Conservation (phyloP, 1,284 basidiomycete genomes). For the Amylostereum chailletii region DNA sequence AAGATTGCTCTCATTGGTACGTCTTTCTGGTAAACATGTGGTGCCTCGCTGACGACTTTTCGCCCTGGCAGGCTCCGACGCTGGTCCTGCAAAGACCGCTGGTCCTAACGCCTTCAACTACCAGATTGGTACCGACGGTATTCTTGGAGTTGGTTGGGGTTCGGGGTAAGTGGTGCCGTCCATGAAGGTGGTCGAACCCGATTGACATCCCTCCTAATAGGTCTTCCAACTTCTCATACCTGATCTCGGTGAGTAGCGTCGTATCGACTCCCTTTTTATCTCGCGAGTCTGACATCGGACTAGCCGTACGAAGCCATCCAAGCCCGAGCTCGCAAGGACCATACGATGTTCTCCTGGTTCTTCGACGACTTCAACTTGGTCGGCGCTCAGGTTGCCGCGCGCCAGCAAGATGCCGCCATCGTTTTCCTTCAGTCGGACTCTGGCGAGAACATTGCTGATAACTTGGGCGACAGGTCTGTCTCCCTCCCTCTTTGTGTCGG, state of each 20-base stretch:
- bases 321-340: slow-evolving; percentile 13
- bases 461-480: slow-evolving; percentile 27
- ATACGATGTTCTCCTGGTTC: background rate
- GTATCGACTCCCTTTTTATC: background rate
- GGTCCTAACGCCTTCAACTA: slow-evolving; percentile 55
- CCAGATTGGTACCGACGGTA: slow-evolving; percentile 33
- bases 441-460: slow-evolving; percentile 43
- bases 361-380: slow-evolving; percentile 5
- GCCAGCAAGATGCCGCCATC: slow-evolving; percentile 22
- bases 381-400: slow-evolving; percentile 1
- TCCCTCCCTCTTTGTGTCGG: background rate
- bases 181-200: slow-evolving; percentile 2
- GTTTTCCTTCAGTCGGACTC: slow-evolving; percentile 24
- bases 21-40: background rate
- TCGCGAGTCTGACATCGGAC: background rate
- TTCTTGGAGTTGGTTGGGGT: slow-evolving; percentile 60
- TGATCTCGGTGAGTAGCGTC: slow-evolving; percentile 19
- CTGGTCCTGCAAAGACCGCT: slow-evolving; percentile 37
- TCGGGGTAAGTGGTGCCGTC: slow-evolving; percentile 28
- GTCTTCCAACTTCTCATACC: background rate
- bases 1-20: slow-evolving; percentile 28
- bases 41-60: slow-evolving; percentile 9
- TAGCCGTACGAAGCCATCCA: slow-evolving; percentile 5
- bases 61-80: slow-evolving; percentile 38
- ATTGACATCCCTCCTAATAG: background rate